Evolutionary conservation across 768 basidiomycete genomes (phyloP), one percentile per base, ranked within the genome.

Genomic region (Boletales sp.): DNA sequence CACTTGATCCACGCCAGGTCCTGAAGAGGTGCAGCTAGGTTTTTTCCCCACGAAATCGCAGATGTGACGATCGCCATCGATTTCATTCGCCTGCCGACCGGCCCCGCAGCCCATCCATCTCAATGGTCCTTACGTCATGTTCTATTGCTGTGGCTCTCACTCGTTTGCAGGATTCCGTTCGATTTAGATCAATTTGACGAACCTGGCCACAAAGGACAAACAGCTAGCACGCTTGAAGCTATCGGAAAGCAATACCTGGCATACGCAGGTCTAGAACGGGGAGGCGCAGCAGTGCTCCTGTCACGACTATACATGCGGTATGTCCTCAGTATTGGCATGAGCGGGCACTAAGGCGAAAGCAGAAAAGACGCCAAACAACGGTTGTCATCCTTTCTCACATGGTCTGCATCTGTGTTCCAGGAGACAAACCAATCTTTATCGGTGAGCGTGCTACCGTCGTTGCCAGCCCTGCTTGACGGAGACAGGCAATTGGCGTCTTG

Each of bases 141-240:
- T 29, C 72, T 90, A 21, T 74, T 99, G 9, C 74, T 97, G 11
- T 98, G 95, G 95, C 76, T 98, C n/a, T 88, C 90, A 18, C 79
- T 99, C 19, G 86, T 97, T 42, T 87, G 89, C 72, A 91, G 90
- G 72, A 85, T 97, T 15, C 97, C 97, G 0, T 99, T 99, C 66
- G 85, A 90, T 62, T 73, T 99, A 35, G 77, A 82, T 29, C 88
- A 91, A 58, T 91, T 97, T 47, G 91, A 93, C 60, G 84, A 87
- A 49, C 61, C 57, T 10, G 74, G 74, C 3, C 64, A 71, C n/a
- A 57, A 62, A 19, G 79, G 82, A 11, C 65, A 74, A 40, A 89
- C 87, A 1, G 81, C 83, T 0, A 56, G 60, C 15, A 64, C 65
- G 5, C 69, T 94, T 3, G 85, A 94, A 56, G 53, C 59, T 1